Evolutionary conservation across 192 early-diverging fungal species (phyloP).

Genomic region (Coemansia asiatica): DNA sequence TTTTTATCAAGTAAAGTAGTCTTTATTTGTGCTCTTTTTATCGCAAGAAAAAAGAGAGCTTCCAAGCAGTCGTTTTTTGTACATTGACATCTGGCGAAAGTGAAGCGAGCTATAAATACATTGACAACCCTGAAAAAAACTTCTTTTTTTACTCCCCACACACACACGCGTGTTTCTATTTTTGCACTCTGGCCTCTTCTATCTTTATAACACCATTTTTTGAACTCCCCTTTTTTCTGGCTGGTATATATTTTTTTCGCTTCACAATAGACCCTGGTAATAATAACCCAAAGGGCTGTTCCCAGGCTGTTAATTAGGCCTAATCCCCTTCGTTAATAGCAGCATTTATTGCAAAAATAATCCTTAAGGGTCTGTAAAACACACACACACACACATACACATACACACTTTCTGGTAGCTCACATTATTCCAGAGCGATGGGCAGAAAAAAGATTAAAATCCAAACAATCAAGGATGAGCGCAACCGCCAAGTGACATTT

Average conservation of each 20-base stretch:
- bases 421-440: no score
- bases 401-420: no score
- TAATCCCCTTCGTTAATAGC: no score
- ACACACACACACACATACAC: background rate
- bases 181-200: constrained; percentile 15
- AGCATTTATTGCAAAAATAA: no score
- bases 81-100: background rate
- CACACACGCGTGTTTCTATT: constrained; percentile 10
- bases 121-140: background rate
- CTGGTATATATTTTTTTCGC: background rate
- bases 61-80: background rate
- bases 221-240: background rate
- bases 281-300: no score
- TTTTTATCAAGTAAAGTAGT: background rate
- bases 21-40: background rate
- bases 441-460: constrained; percentile 96
- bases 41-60: background rate
- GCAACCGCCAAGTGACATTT: constrained; percentile 94
- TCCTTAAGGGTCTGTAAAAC: background rate
- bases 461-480: constrained; percentile 83
- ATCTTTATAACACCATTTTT: background rate
- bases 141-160: background rate
- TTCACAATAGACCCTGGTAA: no score
- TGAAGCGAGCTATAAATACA: constrained; percentile 4
- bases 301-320: no score